Evolutionary conservation across 176 grass and related monocot species (phyloP).

Genomic region (Carex parvula): DNA sequence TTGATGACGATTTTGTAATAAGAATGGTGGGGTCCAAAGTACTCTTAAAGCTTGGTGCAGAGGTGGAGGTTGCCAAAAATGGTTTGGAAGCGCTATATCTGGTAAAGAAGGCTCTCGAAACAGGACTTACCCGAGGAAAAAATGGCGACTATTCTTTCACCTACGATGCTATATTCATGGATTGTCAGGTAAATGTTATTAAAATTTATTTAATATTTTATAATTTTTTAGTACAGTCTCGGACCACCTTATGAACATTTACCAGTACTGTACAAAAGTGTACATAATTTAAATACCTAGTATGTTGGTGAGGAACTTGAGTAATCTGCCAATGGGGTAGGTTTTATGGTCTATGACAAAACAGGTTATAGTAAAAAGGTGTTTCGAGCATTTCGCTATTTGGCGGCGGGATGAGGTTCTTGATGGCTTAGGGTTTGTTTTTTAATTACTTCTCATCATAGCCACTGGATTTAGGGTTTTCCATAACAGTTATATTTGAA

Average conservation of each 20-base stretch:
- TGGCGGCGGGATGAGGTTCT: background rate
- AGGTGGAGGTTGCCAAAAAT: conserved; percentile 39
- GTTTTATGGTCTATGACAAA: background rate
- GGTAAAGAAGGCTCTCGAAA: conserved; percentile 47
- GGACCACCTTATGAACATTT: too few relatives aligned
- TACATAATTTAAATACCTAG: background rate
- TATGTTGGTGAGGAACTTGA: background rate
- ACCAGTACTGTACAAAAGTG: too few relatives aligned
- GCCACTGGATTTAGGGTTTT: background rate
- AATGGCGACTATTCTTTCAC: background rate
- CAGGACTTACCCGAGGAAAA: conserved; percentile 7
- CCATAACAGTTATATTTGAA: background rate
- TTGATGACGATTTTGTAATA: conserved; percentile 46
- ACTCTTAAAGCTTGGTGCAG: conserved; percentile 48
- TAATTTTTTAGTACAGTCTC: background rate
- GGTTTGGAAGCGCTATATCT: conserved; percentile 44
- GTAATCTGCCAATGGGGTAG: background rate
- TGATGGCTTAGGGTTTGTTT: background rate
- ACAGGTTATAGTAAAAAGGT: background rate
- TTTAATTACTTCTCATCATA: background rate
- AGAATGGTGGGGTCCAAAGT: conserved; percentile 37
- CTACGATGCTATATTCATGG: conserved; percentile 66
- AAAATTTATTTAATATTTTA: background rate
- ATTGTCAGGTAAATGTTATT: conserved; percentile 51
- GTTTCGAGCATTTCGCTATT: background rate